A percentile compares a stretch with the other conserved stretches of the same genome.
These are phyloP conservation scores for Aspergillus fumigatiaffinis DNA, from an alignment of 2,329 filamentous ascomycete species.

Conservation along the genomic window DNA sequence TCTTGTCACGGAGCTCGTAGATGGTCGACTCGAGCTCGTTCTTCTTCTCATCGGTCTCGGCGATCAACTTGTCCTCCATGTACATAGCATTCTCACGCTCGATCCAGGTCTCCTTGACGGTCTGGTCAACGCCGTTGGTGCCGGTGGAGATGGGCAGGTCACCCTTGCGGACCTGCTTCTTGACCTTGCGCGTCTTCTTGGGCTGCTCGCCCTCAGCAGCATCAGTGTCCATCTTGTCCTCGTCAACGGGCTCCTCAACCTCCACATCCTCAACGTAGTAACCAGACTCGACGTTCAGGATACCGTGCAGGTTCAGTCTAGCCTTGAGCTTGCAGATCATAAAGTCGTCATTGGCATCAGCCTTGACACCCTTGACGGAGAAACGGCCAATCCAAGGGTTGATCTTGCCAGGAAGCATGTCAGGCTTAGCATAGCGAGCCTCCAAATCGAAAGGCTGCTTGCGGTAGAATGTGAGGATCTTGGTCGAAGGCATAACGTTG, in stretches of 20 bases:
- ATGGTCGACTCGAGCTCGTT: conserved; percentile 98
- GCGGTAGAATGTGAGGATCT: conserved; percentile 98
- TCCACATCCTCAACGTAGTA: conserved; percentile 99
- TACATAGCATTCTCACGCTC: conserved; percentile 90
- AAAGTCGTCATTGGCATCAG: conserved; percentile 89
- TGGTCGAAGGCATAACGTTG: conserved; percentile 95
- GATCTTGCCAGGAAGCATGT: conserved; percentile 79
- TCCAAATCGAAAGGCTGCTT: conserved; percentile 97
- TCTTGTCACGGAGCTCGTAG: conserved; percentile 93
- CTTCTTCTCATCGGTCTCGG: conserved; percentile 99
- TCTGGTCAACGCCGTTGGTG: conserved; percentile 72
- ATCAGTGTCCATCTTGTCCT: conserved; percentile 75
- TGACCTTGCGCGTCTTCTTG: conserved; percentile 88
- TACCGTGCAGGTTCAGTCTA: conserved; percentile 90
- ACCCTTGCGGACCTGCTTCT: conserved; percentile 98
- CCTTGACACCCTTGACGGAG: conserved; percentile 96
- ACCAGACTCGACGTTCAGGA: conserved; percentile 92
- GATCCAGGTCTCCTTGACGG: conserved; percentile 60
- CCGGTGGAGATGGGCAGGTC: conserved; percentile 83
- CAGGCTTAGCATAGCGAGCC: conserved; percentile 85
- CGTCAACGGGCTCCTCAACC: conserved; percentile 81
- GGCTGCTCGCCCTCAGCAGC: conserved; percentile 61
- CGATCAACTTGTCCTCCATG: conserved; percentile 97
- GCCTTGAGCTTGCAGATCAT: conserved; percentile 99
- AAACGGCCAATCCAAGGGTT: conserved; percentile 96